phyloP scores from a whole-genome alignment of 2,329 filamentous ascomycete species.

The Fusarium redolens region DNA sequence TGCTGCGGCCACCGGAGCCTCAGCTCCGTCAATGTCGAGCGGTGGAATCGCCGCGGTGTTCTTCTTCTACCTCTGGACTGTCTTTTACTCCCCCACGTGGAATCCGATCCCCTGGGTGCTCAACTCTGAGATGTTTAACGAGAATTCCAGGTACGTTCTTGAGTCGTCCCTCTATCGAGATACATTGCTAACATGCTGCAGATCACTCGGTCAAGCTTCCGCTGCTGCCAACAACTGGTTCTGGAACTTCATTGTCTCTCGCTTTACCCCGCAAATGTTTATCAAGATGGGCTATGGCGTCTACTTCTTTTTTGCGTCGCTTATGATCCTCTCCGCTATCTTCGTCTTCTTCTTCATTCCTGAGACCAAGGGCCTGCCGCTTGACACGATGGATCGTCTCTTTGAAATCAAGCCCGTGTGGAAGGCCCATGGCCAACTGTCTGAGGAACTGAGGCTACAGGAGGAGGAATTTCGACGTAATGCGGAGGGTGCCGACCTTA shows the following conservation, averaged over 20 bases:
- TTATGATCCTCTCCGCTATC: conserved; percentile 67
- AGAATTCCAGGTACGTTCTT: conserved; percentile 57
- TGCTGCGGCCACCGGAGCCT: conserved; percentile 46
- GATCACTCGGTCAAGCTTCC: conserved; percentile 75
- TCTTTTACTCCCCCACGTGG: conserved; percentile 77
- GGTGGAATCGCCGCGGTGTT: conserved; percentile 76
- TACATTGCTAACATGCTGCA: background rate
- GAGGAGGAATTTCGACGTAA: conserved; percentile 50
- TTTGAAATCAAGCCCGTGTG: conserved; percentile 63
- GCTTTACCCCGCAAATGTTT: conserved; percentile 77
- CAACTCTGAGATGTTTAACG: conserved; percentile 80
- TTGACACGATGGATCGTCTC: conserved; percentile 73
- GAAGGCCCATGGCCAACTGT: conserved; percentile 57
- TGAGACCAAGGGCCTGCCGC: conserved; percentile 73
- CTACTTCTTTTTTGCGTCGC: conserved; percentile 75
- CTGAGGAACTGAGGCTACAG: conserved; percentile 54
- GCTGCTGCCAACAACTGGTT: conserved; percentile 80
- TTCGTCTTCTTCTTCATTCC: conserved; percentile 74
- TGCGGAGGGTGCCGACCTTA: conserved; percentile 38
- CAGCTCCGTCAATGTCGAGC: conserved; percentile 15
- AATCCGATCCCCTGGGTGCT: conserved; percentile 81
- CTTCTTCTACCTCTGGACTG: conserved; percentile 66
- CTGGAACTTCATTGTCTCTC: conserved; percentile 75
- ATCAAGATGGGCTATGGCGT: conserved; percentile 68
- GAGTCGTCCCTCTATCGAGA: rapidly evolving